Evolutionary conservation across 495 filamentous ascomycete species (phyloP), one percentile per base, ranked within the genome.

Genomic region (Penicillium lividum): DNA sequence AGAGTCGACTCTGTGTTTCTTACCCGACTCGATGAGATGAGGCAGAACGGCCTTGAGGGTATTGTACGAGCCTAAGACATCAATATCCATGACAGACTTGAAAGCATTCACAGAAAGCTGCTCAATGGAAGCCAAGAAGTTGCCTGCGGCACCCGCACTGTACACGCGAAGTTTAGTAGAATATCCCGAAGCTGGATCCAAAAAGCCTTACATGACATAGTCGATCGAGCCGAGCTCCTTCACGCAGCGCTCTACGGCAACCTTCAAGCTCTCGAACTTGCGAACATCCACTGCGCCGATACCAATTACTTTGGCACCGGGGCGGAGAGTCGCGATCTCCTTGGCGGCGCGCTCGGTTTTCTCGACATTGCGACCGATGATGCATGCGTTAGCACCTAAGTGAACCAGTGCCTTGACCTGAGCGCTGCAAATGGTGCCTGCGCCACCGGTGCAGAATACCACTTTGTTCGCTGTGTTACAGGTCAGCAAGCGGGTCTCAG

Each of bases 71-170:
- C 94, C 94, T 29, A 97, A 71, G 1, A 96, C 86, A 68, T 98
- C 94, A 65, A 98, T 98, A 46, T 98, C 94, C 61, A 98, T 92
- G 42, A 98, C 94, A 0, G 90, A 80, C 71, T 92, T 96, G 84
- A 98, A 97, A 16, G 90, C 94, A 68, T 97, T 97, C 45, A 88
- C 73, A 2, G 84, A 89, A 4, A 97, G 82, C 57, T 88, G 87
- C 25, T 86, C 77, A 62, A 98, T 90, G 1, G 93, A 88, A 6
- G 93, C 88, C 25, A 98, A 82, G 80, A 98, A 98, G 73, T 98
- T 98, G 34, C 94, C 94, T 11, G 94, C 94, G 30, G 94, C 94
- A 50, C 94, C 94, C 38, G 93, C 93, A 69, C 91, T 96, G 63
- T 46, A 52, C 38, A 7, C 4, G 53, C 28, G 40, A 44, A 13